A percentile compares a stretch with the other conserved stretches of the same genome.
phyloP scores from a whole-genome alignment of 2,329 filamentous ascomycete species.

The Pseudocercospora vitis region DNA sequence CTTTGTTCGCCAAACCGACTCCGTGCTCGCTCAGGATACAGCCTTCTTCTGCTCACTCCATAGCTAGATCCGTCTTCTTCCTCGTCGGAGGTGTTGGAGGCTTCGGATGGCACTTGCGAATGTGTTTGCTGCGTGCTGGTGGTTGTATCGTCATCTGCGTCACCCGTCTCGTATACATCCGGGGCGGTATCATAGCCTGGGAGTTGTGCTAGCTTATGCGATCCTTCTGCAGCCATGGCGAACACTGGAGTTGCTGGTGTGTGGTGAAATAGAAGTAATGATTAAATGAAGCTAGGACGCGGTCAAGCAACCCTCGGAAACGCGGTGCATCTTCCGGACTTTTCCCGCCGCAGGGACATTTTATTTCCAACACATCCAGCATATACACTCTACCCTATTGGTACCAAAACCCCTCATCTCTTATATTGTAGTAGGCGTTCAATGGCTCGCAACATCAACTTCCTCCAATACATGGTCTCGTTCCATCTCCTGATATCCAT shows the following conservation, averaged over 20 bases:
- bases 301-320: too few relatives aligned
- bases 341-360: too few relatives aligned
- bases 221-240: background rate
- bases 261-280: too few relatives aligned
- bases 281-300: too few relatives aligned
- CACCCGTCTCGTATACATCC: conserved; percentile 97
- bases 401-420: too few relatives aligned
- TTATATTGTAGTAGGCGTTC: too few relatives aligned
- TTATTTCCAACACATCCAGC: too few relatives aligned
- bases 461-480: too few relatives aligned
- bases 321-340: too few relatives aligned
- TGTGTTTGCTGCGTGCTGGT: conserved; percentile 23
- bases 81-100: conserved; percentile 42
- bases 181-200: conserved; percentile 69
- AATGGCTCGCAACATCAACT: too few relatives aligned
- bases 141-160: conserved; percentile 21
- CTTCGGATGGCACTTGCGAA: conserved; percentile 19
- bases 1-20: conserved; percentile 70
- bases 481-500: too few relatives aligned
- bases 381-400: too few relatives aligned
- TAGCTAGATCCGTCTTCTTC: conserved; percentile 56
- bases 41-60: conserved; percentile 69
- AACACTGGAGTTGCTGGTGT: background rate
- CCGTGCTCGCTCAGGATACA: conserved; percentile 78
- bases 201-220: conserved; percentile 21